Evolutionary conservation across 176 grass and related monocot genomes (phyloP).

Genomic region (Areca catechu): DNA sequence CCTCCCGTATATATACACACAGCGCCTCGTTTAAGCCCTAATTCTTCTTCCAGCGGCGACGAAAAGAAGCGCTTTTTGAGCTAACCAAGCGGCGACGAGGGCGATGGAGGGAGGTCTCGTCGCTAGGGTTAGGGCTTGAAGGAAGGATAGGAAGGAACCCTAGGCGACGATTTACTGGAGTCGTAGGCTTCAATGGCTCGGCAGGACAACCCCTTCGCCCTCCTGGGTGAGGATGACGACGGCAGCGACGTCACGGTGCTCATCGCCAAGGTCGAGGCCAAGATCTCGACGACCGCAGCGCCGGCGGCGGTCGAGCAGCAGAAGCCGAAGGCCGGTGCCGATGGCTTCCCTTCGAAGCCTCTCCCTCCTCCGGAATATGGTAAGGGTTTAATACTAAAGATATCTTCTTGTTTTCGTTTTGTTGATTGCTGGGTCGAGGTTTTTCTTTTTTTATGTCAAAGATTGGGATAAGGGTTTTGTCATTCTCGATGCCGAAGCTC

Average conservation of each 20-base stretch:
- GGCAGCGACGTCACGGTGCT: background rate
- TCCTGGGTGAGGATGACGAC: conserved; percentile 8
- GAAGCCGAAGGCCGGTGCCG: background rate
- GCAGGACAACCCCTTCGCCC: conserved; percentile 3
- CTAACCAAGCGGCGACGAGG: too few relatives aligned
- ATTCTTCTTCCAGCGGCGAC: too few relatives aligned
- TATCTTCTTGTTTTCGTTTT: background rate
- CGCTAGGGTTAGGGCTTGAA: too few relatives aligned
- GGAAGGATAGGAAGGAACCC: too few relatives aligned
- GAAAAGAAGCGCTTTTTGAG: too few relatives aligned
- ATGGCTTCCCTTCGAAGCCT: conserved; percentile 7
- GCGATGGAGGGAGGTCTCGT: too few relatives aligned
- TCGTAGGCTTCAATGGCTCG: background rate
- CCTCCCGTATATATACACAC: too few relatives aligned
- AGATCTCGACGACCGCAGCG: background rate
- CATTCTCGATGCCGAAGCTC: background rate
- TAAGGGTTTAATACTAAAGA: background rate
- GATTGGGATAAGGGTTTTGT: background rate
- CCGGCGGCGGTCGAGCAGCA: background rate
- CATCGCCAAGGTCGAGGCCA: conserved; percentile 8
- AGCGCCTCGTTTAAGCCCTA: too few relatives aligned
- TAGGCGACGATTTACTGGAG: too few relatives aligned
- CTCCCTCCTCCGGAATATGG: conserved; percentile 2
- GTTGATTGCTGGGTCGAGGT: too few relatives aligned
- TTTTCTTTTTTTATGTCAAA: background rate